phyloP scores from a whole-genome alignment of 2,329 filamentous ascomycete species.

The Colletotrichum agaves region DNA sequence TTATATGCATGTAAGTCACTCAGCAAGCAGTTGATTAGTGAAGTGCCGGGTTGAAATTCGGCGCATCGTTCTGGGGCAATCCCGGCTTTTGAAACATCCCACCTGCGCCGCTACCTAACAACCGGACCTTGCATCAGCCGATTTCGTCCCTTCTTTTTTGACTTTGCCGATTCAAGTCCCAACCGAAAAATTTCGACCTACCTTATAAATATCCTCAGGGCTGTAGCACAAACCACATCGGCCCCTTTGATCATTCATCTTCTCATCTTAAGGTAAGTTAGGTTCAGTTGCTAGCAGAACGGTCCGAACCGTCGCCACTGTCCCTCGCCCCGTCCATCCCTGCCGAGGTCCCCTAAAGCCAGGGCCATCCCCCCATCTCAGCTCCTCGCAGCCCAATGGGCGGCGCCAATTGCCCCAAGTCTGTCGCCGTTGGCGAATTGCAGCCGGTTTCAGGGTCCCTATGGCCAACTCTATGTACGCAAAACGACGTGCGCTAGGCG shows the following conservation, averaged over 20 bases:
- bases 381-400: slow-evolving; percentile 22
- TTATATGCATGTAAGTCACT: no score
- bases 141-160: slow-evolving; percentile 18
- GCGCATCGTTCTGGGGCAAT: no score
- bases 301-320: slow-evolving; percentile 22
- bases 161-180: slow-evolving; percentile 3
- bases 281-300: neutral
- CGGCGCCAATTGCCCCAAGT: slow-evolving; percentile 23
- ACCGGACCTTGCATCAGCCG: neutral
- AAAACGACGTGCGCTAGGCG: slow-evolving; percentile 13
- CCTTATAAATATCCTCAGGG: neutral
- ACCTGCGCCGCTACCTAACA: neutral
- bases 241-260: neutral
- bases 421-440: slow-evolving; percentile 25
- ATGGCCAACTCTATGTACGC: slow-evolving; percentile 25
- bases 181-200: neutral
- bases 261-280: neutral
- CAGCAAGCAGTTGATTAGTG: no score
- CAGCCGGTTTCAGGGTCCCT: slow-evolving; percentile 28
- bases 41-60: no score
- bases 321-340: neutral
- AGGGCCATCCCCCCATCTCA: slow-evolving; percentile 8
- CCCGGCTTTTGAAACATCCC: no score
- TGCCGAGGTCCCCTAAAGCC: neutral
- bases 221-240: neutral